These are phyloP conservation scores for Yarrowia sp. DNA, from an alignment of 805 yeast genomes.

Conservation along the genomic window DNA sequence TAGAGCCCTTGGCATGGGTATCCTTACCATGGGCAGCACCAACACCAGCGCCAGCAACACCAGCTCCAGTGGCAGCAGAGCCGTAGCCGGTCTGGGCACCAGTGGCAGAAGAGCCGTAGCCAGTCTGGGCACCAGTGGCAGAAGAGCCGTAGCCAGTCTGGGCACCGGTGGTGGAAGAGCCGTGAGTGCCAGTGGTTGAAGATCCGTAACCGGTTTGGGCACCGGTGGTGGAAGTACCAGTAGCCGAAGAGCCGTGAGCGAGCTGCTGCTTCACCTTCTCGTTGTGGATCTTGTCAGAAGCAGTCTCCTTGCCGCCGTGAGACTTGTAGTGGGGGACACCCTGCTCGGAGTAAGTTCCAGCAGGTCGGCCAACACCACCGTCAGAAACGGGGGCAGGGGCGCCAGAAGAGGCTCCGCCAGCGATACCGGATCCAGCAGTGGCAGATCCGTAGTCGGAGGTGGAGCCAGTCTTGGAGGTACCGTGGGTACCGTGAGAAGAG, in stretches of 20 bases:
- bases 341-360: slow-evolving; percentile 17
- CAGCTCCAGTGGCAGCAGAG: not conserved
- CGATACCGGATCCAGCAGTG: not conserved
- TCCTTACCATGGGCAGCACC: not conserved
- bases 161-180: not conserved
- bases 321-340: slow-evolving; percentile 16
- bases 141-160: slow-evolving; percentile 2
- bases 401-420: not conserved
- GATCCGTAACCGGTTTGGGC: no score
- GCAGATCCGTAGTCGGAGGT: not conserved
- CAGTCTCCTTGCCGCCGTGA: slow-evolving; percentile 7
- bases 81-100: not conserved
- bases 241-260: not conserved
- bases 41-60: not conserved
- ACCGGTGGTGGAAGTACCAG: no score
- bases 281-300: slow-evolving; percentile 6
- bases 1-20: not conserved
- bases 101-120: not conserved
- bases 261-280: slow-evolving; percentile 1
- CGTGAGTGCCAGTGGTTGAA: not conserved
- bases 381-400: not conserved
- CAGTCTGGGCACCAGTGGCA: not conserved
- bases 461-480: not conserved
- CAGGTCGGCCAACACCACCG: slow-evolving; percentile 8
- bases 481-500: not conserved